Percentiles rank a stretch among this genome's conserved stretches.
phyloP scores from a whole-genome alignment of 441 rosid genomes.

The Gossypium aridum region DNA sequence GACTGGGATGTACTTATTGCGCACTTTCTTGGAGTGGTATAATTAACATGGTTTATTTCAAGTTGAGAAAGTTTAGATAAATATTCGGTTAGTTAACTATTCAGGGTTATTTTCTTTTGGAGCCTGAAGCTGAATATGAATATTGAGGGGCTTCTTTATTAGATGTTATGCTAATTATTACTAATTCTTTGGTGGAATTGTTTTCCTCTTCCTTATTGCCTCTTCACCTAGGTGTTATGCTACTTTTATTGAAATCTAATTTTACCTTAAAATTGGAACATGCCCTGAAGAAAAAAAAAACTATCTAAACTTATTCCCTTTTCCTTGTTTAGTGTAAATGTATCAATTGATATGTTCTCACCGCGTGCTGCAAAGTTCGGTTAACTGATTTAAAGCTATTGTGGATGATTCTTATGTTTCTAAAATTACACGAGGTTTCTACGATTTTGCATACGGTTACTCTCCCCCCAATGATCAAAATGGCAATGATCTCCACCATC shows the following conservation, averaged over 20 bases:
- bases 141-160: background rate
- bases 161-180: background rate
- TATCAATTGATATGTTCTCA: background rate
- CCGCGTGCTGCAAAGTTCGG: background rate
- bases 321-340: background rate
- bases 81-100: background rate
- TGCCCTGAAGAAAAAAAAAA: background rate
- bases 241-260: background rate
- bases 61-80: background rate
- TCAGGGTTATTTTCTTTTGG: background rate
- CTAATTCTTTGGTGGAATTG: background rate
- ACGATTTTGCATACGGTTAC: background rate
- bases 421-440: background rate
- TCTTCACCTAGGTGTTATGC: background rate
- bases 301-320: background rate
- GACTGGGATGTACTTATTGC: conserved; percentile 98
- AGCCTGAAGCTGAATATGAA: background rate
- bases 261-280: background rate
- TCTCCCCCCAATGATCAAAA: no score
- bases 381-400: background rate
- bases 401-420: background rate
- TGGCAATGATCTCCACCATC: background rate
- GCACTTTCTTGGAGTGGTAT: conserved; percentile 98
- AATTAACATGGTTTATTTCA: conserved; percentile 17
- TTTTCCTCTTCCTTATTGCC: background rate